Evolutionary conservation across 2,329 filamentous ascomycete genomes (phyloP).

Genomic region (Aspergillus cejpii): DNA sequence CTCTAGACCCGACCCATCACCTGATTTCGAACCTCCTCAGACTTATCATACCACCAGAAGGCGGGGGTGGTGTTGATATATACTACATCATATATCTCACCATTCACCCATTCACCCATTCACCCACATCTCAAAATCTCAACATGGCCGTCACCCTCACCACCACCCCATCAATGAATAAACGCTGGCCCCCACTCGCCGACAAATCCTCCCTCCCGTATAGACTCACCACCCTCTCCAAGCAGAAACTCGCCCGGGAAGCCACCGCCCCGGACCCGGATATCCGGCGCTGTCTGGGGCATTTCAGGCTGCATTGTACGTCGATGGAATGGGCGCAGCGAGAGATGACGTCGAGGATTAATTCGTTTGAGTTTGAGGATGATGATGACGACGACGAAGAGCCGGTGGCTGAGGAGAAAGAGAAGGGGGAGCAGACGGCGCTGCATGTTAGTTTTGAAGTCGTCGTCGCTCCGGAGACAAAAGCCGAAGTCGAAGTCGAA

Average conservation of each 20-base stretch:
- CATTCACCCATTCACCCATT: conserved; percentile 23
- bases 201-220: conserved; percentile 32
- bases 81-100: not conserved
- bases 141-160: conserved; percentile 20
- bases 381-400: conserved; percentile 19
- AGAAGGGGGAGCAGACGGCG: conserved; percentile 4
- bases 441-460: conserved; percentile 17
- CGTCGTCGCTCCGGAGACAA: conserved; percentile 7
- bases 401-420: conserved; percentile 13
- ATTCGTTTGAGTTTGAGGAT: conserved; percentile 32
- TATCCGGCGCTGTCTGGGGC: conserved; percentile 31
- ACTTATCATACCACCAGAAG: too few species aligned
- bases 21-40: too few species aligned
- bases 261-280: conserved; percentile 32
- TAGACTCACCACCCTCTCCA: conserved; percentile 32
- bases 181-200: conserved; percentile 33
- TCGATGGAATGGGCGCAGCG: conserved; percentile 32
- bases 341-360: conserved; percentile 33
- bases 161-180: conserved; percentile 25
- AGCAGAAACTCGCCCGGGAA: conserved; percentile 32
- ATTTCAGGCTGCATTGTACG: conserved; percentile 31
- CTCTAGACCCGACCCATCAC: too few species aligned
- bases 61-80: too few species aligned
- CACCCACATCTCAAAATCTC: conserved; percentile 14
- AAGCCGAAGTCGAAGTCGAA: not conserved